Conservation (phyloP, 2,329 filamentous ascomycete genomes). For the Grosmannia serpens region DNA sequence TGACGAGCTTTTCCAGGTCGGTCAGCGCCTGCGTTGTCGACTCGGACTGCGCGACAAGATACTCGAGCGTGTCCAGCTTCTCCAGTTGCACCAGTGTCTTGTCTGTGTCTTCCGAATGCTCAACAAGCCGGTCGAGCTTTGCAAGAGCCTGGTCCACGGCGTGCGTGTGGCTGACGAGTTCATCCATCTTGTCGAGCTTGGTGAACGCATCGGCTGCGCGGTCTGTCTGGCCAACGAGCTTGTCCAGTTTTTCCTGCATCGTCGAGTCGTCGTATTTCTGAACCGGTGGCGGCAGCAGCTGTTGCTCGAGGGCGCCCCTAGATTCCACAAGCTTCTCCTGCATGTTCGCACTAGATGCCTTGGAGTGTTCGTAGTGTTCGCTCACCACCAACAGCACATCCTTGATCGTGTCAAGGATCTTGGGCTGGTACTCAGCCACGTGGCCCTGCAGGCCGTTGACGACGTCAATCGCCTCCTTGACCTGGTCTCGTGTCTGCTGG, state of each 20-base stretch:
- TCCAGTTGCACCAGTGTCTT: slow-evolving; percentile 5
- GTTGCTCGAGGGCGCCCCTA: slow-evolving; percentile 38
- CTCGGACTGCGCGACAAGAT: slow-evolving; percentile 49
- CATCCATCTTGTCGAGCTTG: slow-evolving; percentile 10
- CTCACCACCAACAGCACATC: slow-evolving; percentile 75
- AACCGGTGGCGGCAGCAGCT: slow-evolving; percentile 41
- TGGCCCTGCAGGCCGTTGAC: slow-evolving; percentile 70
- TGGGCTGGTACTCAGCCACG: slow-evolving; percentile 73
- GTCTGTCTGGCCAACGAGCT: slow-evolving; percentile 30
- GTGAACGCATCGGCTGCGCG: slow-evolving; percentile 40
- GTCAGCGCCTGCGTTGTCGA: slow-evolving; percentile 59
- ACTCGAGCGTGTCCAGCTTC: slow-evolving; percentile 17
- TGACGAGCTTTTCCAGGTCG: slow-evolving; percentile 28
- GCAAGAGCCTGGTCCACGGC: not conserved
- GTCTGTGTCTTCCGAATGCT: slow-evolving; percentile 10
- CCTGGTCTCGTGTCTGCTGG: slow-evolving; percentile 67
- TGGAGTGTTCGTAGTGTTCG: slow-evolving; percentile 81
- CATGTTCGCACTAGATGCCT: slow-evolving; percentile 46
- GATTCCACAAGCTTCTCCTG: slow-evolving; percentile 50
- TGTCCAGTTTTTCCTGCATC: slow-evolving; percentile 40
- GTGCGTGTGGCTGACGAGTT: not conserved
- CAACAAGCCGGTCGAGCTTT: slow-evolving; percentile 7
- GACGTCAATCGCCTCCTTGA: slow-evolving; percentile 60
- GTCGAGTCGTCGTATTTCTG: slow-evolving; percentile 56
- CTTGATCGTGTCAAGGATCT: slow-evolving; percentile 75